Base-by-base conservation (phyloP, 176 grass and related monocot species). In the Phyllostachys edulis region DNA sequence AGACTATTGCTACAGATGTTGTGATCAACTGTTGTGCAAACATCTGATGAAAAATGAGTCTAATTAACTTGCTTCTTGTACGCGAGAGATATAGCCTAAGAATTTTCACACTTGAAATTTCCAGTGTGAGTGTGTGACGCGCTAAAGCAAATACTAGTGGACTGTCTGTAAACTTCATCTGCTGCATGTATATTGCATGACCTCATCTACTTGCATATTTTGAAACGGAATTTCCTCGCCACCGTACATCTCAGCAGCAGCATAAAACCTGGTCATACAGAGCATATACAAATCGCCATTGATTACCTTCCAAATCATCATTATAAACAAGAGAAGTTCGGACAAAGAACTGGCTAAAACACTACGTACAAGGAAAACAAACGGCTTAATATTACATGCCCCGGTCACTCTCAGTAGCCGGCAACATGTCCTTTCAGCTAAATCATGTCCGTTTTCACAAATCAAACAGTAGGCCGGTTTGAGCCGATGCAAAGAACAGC, bases 281-380 rank as follows among this genome's bases (percentile, higher is more conserved):
- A 47, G 47, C 63, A 17, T 36, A 49, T 2, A 44, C 39, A 75
- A 45, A 39, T 10, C 61, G 79, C 50, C 85, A 69, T 27, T 4
- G 3, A 15, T 69, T 67, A 76, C 70, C 62, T 60, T 67, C 85
- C 78, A 87, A 69, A 76, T 20, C 50, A 38, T 21, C 14, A 51
- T 76, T 68, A 10, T 29, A 46, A 82, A 60, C 4, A n/a, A 71
- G 9, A 71, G 34, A 21, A 52, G 61, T 24, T 37, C 6, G n/a
- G 59, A 49, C 26, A 34, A 40, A 44, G 6, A 86, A 42, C 4
- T 21, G 14, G 26, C n/a, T 26, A 73, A 41, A 56, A 21, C 12
- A 67, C 46, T 65, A 20, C n/a, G n/a, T n/a, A n/a, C 27, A 67
- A 29, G 71, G 8, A 3, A 34, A 56, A 26, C 14, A 15, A 41